Percentiles rank a stretch among this genome's conserved stretches.
These are phyloP conservation scores for Alternaria conjuncta DNA, from an alignment of 2,329 filamentous ascomycete species.

Conservation along the genomic window DNA sequence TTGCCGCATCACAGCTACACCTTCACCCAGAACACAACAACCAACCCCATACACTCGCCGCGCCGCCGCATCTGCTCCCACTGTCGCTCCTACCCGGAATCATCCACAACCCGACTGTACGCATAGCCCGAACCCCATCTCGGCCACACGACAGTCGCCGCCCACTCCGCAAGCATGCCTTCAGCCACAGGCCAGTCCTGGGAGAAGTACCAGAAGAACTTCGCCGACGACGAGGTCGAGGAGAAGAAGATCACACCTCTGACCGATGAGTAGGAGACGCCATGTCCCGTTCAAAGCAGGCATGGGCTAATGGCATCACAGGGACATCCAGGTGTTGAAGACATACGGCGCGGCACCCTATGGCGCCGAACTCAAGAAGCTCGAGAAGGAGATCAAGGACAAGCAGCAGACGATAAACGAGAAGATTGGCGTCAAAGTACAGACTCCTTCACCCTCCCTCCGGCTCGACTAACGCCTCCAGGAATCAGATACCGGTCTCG, in stretches of 20 bases:
- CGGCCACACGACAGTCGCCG: conserved; percentile 12
- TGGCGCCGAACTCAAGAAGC: conserved; percentile 89
- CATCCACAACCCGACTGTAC: neutral
- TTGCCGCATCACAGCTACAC: conserved; percentile 30
- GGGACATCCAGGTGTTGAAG: conserved; percentile 98
- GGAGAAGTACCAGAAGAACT: conserved; percentile 99
- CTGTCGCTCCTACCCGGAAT: conserved; percentile 1
- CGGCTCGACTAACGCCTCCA: conserved; percentile 48
- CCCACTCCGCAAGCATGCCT: conserved; percentile 68
- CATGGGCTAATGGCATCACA: conserved; percentile 53
- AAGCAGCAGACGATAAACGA: conserved; percentile 98
- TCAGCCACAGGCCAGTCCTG: conserved; percentile 92
- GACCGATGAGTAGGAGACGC: conserved; percentile 81
- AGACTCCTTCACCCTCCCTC: neutral
- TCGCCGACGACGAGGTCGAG: conserved; percentile 93
- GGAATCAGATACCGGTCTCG: conserved; percentile 98
- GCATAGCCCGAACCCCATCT: conserved; percentile 6
- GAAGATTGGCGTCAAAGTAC: conserved; percentile 74
- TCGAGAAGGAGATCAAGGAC: conserved; percentile 99
- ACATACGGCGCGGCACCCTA: conserved; percentile 98
- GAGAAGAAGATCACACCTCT: conserved; percentile 99
- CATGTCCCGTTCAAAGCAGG: neutral
- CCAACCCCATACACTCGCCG: conserved; percentile 5
- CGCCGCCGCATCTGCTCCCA: neutral
- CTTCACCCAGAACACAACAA: conserved; percentile 27